A percentile compares a stretch with the other conserved stretches of the same genome.
phyloP scores from a whole-genome alignment of 345 rosid species.

The Populus tremula region DNA sequence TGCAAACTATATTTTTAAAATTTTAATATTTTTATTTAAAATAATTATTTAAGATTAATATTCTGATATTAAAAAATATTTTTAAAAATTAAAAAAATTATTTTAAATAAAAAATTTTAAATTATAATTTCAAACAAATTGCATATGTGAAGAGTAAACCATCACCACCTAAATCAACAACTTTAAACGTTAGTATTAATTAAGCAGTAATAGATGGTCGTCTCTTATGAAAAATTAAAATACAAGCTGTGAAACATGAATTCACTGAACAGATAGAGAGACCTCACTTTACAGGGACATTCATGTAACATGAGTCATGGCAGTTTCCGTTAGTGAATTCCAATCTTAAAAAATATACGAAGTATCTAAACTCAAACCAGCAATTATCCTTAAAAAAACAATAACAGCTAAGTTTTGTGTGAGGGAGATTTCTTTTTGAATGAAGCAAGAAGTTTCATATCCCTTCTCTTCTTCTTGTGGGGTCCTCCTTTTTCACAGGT shows the following conservation, averaged over 20 bases:
- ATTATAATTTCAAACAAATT: too few species aligned
- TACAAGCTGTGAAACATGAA: background rate
- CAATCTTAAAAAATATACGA: slow-evolving; percentile 10
- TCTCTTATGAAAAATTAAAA: background rate
- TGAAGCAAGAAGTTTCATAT: slow-evolving; percentile 21
- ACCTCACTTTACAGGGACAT: slow-evolving; percentile 1
- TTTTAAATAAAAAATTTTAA: too few species aligned
- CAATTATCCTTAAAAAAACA: background rate
- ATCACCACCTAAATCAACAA: too few species aligned
- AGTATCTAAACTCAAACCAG: slow-evolving; percentile 7
- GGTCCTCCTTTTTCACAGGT: slow-evolving; percentile 11
- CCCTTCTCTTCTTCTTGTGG: slow-evolving; percentile 25
- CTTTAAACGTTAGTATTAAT: too few species aligned
- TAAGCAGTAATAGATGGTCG: too few species aligned
- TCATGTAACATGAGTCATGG: slow-evolving; percentile 7
- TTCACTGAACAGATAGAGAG: background rate
- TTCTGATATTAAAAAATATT: too few species aligned
- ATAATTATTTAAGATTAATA: too few species aligned
- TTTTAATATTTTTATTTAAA: too few species aligned
- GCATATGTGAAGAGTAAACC: too few species aligned
- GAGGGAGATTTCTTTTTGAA: background rate
- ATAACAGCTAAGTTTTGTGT: slow-evolving; percentile 16
- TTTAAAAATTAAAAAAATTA: too few species aligned
- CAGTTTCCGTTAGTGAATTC: slow-evolving; percentile 16
- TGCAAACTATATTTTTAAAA: accelerated